Conservation (phyloP, 768 basidiomycete genomes). For the Coprinellus aureogranulatus region DNA sequence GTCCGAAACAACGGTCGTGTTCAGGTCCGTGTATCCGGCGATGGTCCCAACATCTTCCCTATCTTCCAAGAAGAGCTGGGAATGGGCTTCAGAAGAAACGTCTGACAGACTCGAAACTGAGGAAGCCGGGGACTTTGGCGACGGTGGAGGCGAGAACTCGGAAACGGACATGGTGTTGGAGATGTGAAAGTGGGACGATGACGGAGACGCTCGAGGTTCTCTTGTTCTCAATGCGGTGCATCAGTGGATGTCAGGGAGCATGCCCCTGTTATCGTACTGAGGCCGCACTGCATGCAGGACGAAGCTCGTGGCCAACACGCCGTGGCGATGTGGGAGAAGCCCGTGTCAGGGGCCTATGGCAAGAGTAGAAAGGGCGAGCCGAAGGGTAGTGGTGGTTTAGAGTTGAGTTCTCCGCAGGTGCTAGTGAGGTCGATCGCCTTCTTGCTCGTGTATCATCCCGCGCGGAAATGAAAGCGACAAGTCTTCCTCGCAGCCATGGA, state of each 20-base stretch:
- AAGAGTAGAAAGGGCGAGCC: too few species aligned
- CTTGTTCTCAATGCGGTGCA: neutral
- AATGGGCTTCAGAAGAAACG: neutral
- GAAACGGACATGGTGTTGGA: neutral
- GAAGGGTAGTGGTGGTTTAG: too few species aligned
- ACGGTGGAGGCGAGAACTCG: neutral
- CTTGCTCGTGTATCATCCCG: too few species aligned
- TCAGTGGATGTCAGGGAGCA: too few species aligned
- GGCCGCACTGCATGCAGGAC: too few species aligned
- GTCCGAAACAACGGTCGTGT: slow-evolving; percentile 4
- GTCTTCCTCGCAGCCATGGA: too few species aligned
- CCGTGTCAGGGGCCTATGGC: too few species aligned
- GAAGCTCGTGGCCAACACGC: slow-evolving; percentile 2
- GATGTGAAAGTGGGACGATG: neutral
- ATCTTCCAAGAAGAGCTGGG: neutral
- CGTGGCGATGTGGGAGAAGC: neutral
- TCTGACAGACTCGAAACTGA: neutral
- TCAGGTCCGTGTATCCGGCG: slow-evolving; percentile 1
- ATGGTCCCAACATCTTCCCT: neutral
- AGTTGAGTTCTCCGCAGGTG: too few species aligned
- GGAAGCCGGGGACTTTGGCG: neutral
- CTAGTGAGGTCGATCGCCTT: too few species aligned
- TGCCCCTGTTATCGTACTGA: too few species aligned
- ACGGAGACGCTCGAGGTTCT: neutral
- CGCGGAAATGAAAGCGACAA: too few species aligned